Percentiles rank a stretch among this genome's conserved stretches.
Evolutionary conservation across 805 yeast genomes (phyloP).

Genomic region (Dipodascus geniculatus): DNA sequence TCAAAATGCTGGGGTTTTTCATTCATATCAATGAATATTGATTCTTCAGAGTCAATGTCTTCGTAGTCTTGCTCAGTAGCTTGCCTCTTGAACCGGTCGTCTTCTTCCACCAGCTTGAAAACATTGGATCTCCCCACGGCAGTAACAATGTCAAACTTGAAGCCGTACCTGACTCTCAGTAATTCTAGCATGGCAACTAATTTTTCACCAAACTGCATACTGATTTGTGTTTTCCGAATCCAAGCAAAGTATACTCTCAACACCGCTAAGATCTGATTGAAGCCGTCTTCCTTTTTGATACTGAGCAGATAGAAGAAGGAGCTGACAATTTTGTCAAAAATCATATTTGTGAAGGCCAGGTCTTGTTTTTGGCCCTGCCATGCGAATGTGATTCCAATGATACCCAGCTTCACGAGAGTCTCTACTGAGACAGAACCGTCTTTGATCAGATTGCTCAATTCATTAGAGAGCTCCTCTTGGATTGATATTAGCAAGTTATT

Average conservation of each 20-base stretch:
- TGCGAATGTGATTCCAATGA: background rate
- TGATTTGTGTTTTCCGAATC: background rate
- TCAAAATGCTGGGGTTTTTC: background rate
- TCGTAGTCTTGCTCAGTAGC: background rate
- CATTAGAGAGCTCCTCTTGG: background rate
- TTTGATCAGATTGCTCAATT: background rate
- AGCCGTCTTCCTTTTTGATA: background rate
- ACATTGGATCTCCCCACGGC: background rate
- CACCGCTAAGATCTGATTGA: background rate
- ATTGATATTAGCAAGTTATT: background rate
- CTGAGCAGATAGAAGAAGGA: background rate
- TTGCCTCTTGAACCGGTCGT: background rate
- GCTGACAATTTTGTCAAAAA: background rate
- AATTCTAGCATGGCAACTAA: background rate
- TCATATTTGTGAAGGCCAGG: background rate
- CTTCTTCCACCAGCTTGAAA: background rate
- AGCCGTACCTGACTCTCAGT: conserved; percentile 1
- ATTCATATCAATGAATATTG: background rate
- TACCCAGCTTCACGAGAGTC: background rate
- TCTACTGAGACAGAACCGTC: background rate
- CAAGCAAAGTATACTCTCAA: conserved; percentile 1
- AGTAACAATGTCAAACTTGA: conserved; percentile 3
- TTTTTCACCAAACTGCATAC: background rate
- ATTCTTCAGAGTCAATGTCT: background rate
- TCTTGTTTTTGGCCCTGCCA: background rate